Evolutionary conservation across 306 rosid species (phyloP), one percentile per base, ranked within the genome.

Genomic region (Mucuna pruriens): DNA sequence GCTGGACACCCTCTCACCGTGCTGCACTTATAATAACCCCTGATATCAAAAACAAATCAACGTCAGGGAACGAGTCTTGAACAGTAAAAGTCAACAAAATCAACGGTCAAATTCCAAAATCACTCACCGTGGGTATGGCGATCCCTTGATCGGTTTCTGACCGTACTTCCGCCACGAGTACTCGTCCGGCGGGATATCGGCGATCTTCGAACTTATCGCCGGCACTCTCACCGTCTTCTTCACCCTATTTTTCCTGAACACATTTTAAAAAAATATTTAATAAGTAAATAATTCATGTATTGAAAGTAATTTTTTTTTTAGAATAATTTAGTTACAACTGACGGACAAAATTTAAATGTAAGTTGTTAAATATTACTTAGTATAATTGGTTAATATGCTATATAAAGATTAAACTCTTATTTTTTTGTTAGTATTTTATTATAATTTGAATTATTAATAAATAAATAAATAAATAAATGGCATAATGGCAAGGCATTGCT

Each of bases 111-210:
- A 25, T 23, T 0, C 1, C 75, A 7, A 16, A 4, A 1, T 0
- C 4, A 11, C 75, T 69, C 57, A 94, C 98, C 98, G 79, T 23
- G 98, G 98, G 76, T 89, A 94, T 0, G 98, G 98, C 0, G 98
- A 92, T 1, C 97, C 98, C 70, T 94, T 94, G 82, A 94, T 94
- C 62, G 98, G 98, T 81, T 94, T 94, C 67, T 94, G 98, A 13
- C 98, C 98, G 79, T 94, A 94, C 72, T 94, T 94, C 7, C 98
- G 75, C 98, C 98, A 94, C 0, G 98, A 94, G 26, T 67, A 94
- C 83, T 94, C 98, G 76, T 94, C 98, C 7, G 97, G 71, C 2
- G 98, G 98, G 64, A 94, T 92, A 70, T 94, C 97, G 16, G 98
- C 98, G n/a, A 91, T 78, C 74, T 92, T 94, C 1, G 98, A 84